Evolutionary conservation across 768 basidiomycete genomes (phyloP).

Genomic region (Boletus tylopilopsis): DNA sequence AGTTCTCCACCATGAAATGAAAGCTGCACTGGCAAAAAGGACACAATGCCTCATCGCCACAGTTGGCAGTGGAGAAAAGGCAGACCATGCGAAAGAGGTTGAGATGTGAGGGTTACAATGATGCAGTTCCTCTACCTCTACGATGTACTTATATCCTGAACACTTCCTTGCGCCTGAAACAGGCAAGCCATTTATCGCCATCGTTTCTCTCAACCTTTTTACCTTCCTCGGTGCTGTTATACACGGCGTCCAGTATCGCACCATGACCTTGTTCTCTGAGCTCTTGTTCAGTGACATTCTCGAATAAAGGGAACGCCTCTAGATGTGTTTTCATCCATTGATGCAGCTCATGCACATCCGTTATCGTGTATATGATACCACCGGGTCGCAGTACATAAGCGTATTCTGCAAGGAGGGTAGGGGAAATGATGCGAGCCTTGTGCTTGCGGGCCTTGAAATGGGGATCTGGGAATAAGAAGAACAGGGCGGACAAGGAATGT

Average conservation of each 20-base stretch:
- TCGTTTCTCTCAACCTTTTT: conserved; percentile 92
- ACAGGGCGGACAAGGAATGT: conserved; percentile 85
- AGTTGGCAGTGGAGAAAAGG: conserved; percentile 48
- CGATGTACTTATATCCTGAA: conserved; percentile 8
- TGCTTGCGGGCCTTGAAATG: conserved; percentile 98
- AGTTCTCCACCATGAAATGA: conserved; percentile 85
- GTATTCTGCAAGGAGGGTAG: conserved; percentile 96
- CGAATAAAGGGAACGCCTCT: conserved; percentile 84
- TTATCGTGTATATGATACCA: conserved; percentile 97
- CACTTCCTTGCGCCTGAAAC: conserved; percentile 64
- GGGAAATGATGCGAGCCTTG: conserved; percentile 97
- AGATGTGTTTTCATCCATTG: conserved; percentile 94
- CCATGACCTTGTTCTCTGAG: conserved; percentile 76
- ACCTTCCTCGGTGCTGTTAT: conserved; percentile 90
- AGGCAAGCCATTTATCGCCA: conserved; percentile 90
- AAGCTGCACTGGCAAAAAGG: conserved; percentile 56
- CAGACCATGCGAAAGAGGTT: conserved; percentile 30
- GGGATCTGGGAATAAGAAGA: conserved; percentile 98
- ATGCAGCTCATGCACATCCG: conserved; percentile 91
- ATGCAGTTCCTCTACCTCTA: conserved; percentile 9
- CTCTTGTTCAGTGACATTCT: conserved; percentile 68
- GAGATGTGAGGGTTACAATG: conserved; percentile 37
- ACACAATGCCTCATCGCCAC: conserved; percentile 61
- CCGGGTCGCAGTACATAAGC: conserved; percentile 89
- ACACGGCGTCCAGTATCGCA: conserved; percentile 76